A percentile compares a stretch with the other conserved stretches of the same genome.
Conservation (phyloP, 352 stramenopile species). For the Phytophthora foliorum region DNA sequence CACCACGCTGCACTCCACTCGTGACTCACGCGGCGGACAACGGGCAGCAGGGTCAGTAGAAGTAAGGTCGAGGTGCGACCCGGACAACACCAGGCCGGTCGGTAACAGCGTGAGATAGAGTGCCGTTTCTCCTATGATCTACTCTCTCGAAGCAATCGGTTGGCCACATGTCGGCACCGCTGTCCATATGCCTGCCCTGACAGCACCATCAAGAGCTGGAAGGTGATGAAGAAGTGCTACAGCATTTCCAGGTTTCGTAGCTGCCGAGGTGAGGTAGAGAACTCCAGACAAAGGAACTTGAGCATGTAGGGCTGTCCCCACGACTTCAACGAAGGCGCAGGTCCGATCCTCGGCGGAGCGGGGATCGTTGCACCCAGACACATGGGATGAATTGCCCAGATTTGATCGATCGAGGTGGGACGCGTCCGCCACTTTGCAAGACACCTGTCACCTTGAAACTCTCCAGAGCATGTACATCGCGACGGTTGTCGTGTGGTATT, state of each 20-base stretch:
- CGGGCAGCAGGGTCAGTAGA: conserved; percentile 39
- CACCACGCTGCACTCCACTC: conserved; percentile 10
- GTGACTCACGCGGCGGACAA: conserved; percentile 29
- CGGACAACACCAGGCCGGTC: conserved; percentile 32
- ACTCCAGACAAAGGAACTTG: not conserved
- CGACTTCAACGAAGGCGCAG: conserved; percentile 10
- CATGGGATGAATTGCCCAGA: conserved; percentile 36
- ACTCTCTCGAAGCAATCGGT: conserved; percentile 36
- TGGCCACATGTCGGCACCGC: conserved; percentile 28
- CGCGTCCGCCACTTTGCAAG: not conserved
- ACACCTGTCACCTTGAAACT: conserved; percentile 6
- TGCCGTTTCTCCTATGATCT: not conserved
- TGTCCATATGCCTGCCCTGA: conserved; percentile 20
- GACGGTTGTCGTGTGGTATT: too few relatives aligned
- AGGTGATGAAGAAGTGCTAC: conserved; percentile 10
- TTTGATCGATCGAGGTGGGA: conserved; percentile 36
- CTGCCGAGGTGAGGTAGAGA: not conserved
- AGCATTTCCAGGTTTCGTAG: not conserved
- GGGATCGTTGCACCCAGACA: conserved; percentile 37
- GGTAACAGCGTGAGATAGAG: conserved; percentile 32
- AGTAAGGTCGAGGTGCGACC: conserved; percentile 24
- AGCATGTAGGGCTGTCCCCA: not conserved
- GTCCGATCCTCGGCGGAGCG: conserved; percentile 22
- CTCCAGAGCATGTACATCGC: conserved; percentile 9
- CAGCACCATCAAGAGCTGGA: conserved; percentile 2